Evolutionary conservation across 2,329 filamentous ascomycete species (phyloP), one percentile per base, ranked within the genome.

Genomic region (Neonectria neomacrospora): DNA sequence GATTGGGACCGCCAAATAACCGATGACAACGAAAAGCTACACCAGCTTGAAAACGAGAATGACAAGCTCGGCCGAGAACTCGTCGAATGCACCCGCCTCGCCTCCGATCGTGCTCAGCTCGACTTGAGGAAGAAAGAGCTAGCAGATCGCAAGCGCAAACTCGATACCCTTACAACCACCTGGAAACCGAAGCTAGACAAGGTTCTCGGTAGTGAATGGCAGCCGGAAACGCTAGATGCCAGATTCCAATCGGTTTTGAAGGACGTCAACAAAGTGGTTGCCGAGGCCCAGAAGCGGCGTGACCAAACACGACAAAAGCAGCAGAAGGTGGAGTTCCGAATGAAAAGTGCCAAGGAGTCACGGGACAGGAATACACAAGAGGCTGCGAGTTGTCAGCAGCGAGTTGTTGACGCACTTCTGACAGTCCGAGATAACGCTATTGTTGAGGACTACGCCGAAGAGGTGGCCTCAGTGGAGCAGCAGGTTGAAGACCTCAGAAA

Each of bases 51-150:
- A 72, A 88, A 86, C 20, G 88, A 91, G 71, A 90, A 86, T 63
- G 88, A 91, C 37, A 88, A 85, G 68, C 83, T 98, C 28, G 90
- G 91, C 47, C 82, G 85, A n/a, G 95, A 98, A 74, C 86, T 97
- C 37, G 86, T 94, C 9, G 91, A 96, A 71, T 93, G 91, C 62
- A 97, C 92, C 2, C 89, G 90, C 61, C 86, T 92, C 61, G 93
- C 94, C 6, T 89, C 90, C 4, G 94, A 97, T 66, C 86, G 94
- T 39, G 96, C 95, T 12, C 90, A 92, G 71, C 84, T 99, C 11
- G 92, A 97, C 61, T 89, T 92, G 70, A 85, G 94, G 34, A 94
- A 91, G 73, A 94, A 94, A 70, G 92, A 97, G 73, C 79, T 93
- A 28, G 87, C 88, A 66, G 90, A 93, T 68, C 88, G 90, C 58